Evolutionary conservation across 108 stramenopile species (phyloP).

Genomic region (Nitzschia putrida): DNA sequence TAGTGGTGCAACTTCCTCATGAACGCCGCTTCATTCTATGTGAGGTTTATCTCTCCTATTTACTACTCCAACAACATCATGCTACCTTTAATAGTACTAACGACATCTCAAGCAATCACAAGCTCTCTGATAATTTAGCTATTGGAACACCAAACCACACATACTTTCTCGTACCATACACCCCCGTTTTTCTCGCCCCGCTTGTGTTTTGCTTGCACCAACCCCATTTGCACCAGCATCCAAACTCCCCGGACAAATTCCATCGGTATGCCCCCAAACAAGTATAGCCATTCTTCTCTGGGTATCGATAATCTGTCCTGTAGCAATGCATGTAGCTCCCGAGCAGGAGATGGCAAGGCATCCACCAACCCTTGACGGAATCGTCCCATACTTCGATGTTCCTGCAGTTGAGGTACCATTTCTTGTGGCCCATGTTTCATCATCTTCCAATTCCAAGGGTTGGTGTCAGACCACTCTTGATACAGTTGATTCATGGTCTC

Average conservation of each 20-base stretch:
- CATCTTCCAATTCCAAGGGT: background rate
- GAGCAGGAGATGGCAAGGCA: constrained; percentile 9
- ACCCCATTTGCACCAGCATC: constrained; percentile 21
- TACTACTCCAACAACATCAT: too few relatives aligned
- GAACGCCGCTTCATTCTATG: too few relatives aligned
- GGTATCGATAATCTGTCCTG: constrained; percentile 26
- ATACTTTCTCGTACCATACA: constrained; percentile 30
- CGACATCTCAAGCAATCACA: too few relatives aligned
- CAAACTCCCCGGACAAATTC: constrained; percentile 39
- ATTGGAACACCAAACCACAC: constrained; percentile 29
- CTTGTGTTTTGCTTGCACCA: constrained; percentile 24
- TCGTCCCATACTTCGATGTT: background rate
- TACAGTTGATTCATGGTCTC: constrained; percentile 1
- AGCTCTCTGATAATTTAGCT: too few relatives aligned
- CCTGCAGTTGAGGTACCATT: background rate
- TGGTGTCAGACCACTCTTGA: constrained; percentile 2
- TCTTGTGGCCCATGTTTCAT: background rate
- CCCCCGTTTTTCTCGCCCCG: background rate
- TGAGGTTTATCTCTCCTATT: too few relatives aligned
- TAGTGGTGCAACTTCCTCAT: too few relatives aligned
- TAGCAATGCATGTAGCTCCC: constrained; percentile 21
- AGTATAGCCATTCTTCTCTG: constrained; percentile 36
- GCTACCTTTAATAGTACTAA: too few relatives aligned
- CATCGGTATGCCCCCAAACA: constrained; percentile 22
- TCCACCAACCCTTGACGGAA: constrained; percentile 17